Percentiles rank a stretch among this genome's conserved stretches.
These are phyloP conservation scores for Chrysanthemum seticuspe DNA, from an alignment of 129 eudicot species.

Conservation along the genomic window DNA sequence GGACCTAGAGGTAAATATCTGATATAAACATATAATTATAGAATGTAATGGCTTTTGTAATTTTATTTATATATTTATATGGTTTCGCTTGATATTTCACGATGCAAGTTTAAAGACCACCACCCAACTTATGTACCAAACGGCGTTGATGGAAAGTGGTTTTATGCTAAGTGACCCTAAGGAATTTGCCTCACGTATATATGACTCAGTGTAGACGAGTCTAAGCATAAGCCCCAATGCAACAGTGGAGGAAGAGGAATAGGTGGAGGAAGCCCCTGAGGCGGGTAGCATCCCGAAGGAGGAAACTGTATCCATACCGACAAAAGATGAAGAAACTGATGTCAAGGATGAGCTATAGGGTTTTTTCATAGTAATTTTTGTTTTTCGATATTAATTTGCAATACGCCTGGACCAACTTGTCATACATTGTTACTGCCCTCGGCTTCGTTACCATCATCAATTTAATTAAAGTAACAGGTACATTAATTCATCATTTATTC, in stretches of 20 bases:
- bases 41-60: too few relatives aligned
- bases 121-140: conserved; percentile 84
- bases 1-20: too few relatives aligned
- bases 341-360: too few relatives aligned
- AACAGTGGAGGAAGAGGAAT: conserved; percentile 74
- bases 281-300: conserved; percentile 28
- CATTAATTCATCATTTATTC: too few relatives aligned
- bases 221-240: conserved; percentile 70
- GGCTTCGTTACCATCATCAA: not conserved
- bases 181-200: conserved; percentile 76
- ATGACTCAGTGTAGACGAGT: conserved; percentile 63
- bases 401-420: not conserved
- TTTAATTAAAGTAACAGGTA: too few relatives aligned
- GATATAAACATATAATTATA: too few relatives aligned
- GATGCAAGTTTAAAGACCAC: conserved; percentile 12
- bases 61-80: too few relatives aligned
- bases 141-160: conserved; percentile 88
- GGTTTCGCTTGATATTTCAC: too few relatives aligned
- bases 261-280: conserved; percentile 54
- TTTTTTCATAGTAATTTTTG: not conserved
- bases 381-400: not conserved
- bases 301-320: too few relatives aligned
- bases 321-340: too few relatives aligned
- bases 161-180: conserved; percentile 66
- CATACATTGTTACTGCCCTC: conserved; percentile 1